Evolutionary conservation across 148 eudicot genomes (phyloP), one percentile per base, ranked within the genome.

Genomic region (Persicaria maculosa): DNA sequence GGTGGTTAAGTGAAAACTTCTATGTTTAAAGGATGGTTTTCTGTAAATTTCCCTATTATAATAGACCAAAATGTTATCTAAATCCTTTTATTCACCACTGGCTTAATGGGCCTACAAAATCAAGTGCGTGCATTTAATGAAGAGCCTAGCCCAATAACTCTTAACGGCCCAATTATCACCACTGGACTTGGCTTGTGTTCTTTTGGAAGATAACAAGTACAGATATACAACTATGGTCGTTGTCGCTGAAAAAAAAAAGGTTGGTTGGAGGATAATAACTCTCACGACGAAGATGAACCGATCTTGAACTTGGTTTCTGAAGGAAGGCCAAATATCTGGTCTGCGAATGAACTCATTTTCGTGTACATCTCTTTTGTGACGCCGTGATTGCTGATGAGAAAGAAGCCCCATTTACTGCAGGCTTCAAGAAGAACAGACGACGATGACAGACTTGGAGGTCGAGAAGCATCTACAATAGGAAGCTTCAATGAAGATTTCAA

Each of bases 401-500:
- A 93, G 85, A 91, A 93, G 4, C 98, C 98, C 94, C 91, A 91
- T 82, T 91, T 87, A 81, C 77, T 84, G 81, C 98, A 93, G 76
- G 97, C 90, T 76, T 85, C 83, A 40, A 83, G 76, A 20, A 93
- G 85, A 80, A 86, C 82, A 5, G 88, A 78, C n/a, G 86, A 71
- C 65, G 90, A 76, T 59, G 89, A 83, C 48, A 86, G 75, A 70
- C 71, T 75, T 77, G 82, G 74, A 54, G 89, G 85, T 70, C 83
- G 80, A 59, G 94, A 93, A 45, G 91, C 74, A 75, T 93, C 98
- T 40, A 93, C 53, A 48, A 81, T 77, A 44, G 97, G 93, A 44
- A 93, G 94, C 50, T 91, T 78, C 69, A 93, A 45, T 65, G 84
- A 78, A 50, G 84, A 72, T 65, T 81, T 73, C 46, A 81, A 64